Percentiles rank a stretch among this genome's conserved stretches.
Conservation (phyloP, 768 basidiomycete species). For the Suillus subalutaceus region DNA sequence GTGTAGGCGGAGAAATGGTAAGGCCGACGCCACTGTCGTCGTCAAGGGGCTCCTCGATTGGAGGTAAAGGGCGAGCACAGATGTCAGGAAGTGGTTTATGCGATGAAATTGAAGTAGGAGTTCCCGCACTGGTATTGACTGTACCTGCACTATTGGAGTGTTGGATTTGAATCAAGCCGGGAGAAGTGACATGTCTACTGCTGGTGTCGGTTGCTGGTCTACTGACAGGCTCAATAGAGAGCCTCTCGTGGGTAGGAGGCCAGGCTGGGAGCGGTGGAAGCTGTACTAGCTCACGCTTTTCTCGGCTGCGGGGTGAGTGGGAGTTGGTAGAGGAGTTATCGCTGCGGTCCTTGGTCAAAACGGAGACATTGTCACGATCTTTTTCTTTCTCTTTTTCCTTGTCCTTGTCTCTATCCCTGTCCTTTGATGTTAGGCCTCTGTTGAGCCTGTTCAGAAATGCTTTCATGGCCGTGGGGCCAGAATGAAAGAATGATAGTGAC, state of each 20-base stretch:
- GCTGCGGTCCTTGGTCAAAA: constrained; percentile 32
- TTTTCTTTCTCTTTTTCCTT: constrained; percentile 33
- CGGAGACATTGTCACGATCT: constrained; percentile 30
- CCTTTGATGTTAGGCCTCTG: constrained; percentile 53
- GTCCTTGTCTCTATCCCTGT: constrained; percentile 59
- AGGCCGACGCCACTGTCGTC: constrained; percentile 40
- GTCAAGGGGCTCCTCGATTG: constrained; percentile 45
- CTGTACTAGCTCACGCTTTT: constrained; percentile 55
- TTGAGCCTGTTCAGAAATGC: constrained; percentile 81
- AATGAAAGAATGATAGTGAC: background rate
- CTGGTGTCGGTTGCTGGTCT: background rate
- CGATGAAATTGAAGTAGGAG: constrained; percentile 50
- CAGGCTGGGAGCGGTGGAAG: constrained; percentile 67
- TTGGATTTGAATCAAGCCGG: constrained; percentile 28
- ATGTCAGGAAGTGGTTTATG: constrained; percentile 79
- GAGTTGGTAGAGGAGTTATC: constrained; percentile 32
- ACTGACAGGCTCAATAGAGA: constrained; percentile 9
- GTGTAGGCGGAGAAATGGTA: constrained; percentile 24
- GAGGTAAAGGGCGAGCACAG: constrained; percentile 49
- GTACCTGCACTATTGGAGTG: constrained; percentile 32
- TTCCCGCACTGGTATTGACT: constrained; percentile 37
- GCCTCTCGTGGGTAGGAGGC: constrained; percentile 49
- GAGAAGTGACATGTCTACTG: constrained; percentile 20
- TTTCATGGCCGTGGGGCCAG: constrained; percentile 58
- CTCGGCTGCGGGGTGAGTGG: constrained; percentile 41